These are phyloP conservation scores for Phaeosphaeriaceae sp. DNA, from an alignment of 2,329 filamentous ascomycete species.

Conservation along the genomic window DNA sequence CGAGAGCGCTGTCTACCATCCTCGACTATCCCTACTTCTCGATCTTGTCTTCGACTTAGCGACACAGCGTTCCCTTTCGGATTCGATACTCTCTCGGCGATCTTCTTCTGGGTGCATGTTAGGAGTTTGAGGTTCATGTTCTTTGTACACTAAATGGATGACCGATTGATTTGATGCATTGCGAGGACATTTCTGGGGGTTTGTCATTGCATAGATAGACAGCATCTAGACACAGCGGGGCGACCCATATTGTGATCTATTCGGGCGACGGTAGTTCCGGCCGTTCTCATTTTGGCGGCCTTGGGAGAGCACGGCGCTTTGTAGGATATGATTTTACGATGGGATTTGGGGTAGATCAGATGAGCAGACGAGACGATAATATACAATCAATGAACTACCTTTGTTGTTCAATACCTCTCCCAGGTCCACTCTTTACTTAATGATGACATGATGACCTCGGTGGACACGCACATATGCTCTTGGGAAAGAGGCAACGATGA, in stretches of 20 bases:
- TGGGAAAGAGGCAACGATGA: not conserved
- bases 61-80: conserved; percentile 7
- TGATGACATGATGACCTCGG: not conserved
- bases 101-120: conserved; percentile 16
- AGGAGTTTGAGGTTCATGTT: conserved; percentile 20
- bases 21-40: conserved; percentile 6
- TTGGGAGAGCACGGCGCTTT: conserved; percentile 4
- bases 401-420: not conserved
- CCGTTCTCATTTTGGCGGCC: conserved; percentile 10
- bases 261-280: conserved; percentile 1
- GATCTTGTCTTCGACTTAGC: conserved; percentile 5
- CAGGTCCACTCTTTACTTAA: not conserved
- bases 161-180: conserved; percentile 18
- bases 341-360: not conserved
- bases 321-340: not conserved
- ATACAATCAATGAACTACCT: conserved; percentile 2
- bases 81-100: conserved; percentile 8
- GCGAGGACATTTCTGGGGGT: conserved; percentile 9
- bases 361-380: not conserved
- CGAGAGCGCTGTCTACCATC: not conserved
- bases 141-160: conserved; percentile 15
- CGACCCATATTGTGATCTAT: conserved; percentile 2
- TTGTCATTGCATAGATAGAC: conserved; percentile 18
- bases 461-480: no score
- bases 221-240: conserved; percentile 6